Evolutionary conservation across 139 green algal species (phyloP).

Genomic region (Yamagishiella unicocca): DNA sequence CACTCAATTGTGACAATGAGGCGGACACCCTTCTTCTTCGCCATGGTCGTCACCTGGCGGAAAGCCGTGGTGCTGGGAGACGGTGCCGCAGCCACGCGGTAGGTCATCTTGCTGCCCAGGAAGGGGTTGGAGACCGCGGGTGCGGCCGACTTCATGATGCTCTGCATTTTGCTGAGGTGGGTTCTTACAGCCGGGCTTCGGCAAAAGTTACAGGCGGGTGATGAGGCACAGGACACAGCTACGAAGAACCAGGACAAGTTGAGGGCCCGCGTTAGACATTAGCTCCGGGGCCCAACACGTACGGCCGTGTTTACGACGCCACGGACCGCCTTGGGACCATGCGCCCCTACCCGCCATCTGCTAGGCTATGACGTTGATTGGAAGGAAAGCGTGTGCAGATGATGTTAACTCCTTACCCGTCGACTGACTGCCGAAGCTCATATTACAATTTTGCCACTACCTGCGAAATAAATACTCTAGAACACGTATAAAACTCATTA

Average conservation of each 20-base stretch:
- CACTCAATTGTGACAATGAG: conserved; percentile 96
- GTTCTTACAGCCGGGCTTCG: background rate
- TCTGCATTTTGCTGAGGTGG: conserved; percentile 55
- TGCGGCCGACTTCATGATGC: conserved; percentile 34
- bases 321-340: background rate
- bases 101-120: conserved; percentile 65
- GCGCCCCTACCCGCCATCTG: background rate
- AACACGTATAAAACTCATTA: background rate
- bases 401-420: background rate
- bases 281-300: background rate
- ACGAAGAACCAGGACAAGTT: too few species aligned
- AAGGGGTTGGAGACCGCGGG: conserved; percentile 68
- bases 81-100: conserved; percentile 56
- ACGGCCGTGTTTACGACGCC: background rate
- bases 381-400: background rate
- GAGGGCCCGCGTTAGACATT: too few species aligned
- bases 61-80: conserved; percentile 53
- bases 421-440: background rate
- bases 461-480: background rate
- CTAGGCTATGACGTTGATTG: background rate
- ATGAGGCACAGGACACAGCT: background rate
- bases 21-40: conserved; percentile 94
- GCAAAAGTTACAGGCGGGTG: background rate
- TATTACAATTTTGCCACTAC: background rate
- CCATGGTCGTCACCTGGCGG: conserved; percentile 85